phyloP scores from a whole-genome alignment of 129 eudicot species.

The Smallanthus sonchifolius region DNA sequence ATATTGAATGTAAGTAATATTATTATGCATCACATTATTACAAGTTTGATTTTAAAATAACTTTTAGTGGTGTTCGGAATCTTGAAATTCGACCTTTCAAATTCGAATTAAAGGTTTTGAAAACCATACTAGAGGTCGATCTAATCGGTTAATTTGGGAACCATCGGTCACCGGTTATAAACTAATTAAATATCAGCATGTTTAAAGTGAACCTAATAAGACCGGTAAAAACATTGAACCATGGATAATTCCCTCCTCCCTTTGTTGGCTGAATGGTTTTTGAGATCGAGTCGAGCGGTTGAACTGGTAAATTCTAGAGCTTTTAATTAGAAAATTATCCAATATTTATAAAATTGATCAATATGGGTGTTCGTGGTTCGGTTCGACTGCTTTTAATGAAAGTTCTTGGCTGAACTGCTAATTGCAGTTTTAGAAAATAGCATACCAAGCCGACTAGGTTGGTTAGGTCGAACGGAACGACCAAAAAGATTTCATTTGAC shows the following conservation, averaged over 20 bases:
- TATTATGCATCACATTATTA: slow-evolving; percentile 18
- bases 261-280: not conserved
- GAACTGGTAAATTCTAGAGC: not conserved
- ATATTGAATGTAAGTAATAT: slow-evolving; percentile 6
- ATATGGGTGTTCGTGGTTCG: not conserved
- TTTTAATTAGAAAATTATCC: not conserved
- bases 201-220: not conserved
- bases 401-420: no score
- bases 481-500: not conserved
- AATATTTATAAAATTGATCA: not conserved
- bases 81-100: slow-evolving; percentile 5
- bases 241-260: not conserved
- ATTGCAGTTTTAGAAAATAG: no score
- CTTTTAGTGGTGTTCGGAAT: slow-evolving; percentile 18
- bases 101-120: not conserved
- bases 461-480: not conserved
- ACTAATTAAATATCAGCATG: no score
- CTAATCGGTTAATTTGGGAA: not conserved
- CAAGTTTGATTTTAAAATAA: slow-evolving; percentile 22
- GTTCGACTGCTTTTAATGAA: not conserved
- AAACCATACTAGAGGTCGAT: not conserved
- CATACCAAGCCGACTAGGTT: not conserved
- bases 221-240: not conserved
- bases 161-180: not conserved
- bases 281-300: not conserved